These are phyloP conservation scores for Protomyces pachydermus DNA, from an alignment of 1,139 yeast species.

Conservation along the genomic window DNA sequence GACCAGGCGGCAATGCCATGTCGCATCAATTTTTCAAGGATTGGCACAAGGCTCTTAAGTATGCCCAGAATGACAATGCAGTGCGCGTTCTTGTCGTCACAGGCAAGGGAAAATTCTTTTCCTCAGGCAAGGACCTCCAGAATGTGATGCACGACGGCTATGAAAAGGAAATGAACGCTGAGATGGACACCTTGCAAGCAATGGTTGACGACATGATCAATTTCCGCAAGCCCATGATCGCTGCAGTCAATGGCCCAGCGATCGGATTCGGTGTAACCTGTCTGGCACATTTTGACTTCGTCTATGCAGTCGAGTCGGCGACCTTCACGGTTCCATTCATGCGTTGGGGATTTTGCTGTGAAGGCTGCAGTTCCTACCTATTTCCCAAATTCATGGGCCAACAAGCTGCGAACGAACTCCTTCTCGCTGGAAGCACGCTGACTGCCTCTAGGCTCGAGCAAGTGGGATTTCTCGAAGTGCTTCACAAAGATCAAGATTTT, in stretches of 20 bases:
- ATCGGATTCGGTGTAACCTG: constrained; percentile 45
- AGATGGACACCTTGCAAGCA: constrained; percentile 12
- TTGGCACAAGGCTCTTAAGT: constrained; percentile 15
- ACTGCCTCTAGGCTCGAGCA: background rate
- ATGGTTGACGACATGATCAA: constrained; percentile 15
- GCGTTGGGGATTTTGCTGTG: constrained; percentile 24
- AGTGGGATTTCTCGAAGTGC: constrained; percentile 7
- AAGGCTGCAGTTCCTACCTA: constrained; percentile 15
- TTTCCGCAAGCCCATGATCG: constrained; percentile 12
- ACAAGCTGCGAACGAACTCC: constrained; percentile 19
- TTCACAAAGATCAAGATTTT: background rate
- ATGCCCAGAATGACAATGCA: background rate
- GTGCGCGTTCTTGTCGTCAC: constrained; percentile 21
- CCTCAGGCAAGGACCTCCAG: constrained; percentile 13
- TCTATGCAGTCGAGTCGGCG: constrained; percentile 48
- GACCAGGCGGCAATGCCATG: constrained; percentile 24
- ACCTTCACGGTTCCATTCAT: constrained; percentile 20
- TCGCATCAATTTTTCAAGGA: constrained; percentile 9
- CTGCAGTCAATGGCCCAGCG: constrained; percentile 26
- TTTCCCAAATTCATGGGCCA: constrained; percentile 12
- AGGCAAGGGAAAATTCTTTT: constrained; percentile 16
- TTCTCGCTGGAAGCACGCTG: constrained; percentile 9
- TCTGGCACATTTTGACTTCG: constrained; percentile 41
- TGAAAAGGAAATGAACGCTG: constrained; percentile 11
- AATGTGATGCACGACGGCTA: constrained; percentile 9